Percentiles rank a stretch among this genome's conserved stretches.
Evolutionary conservation across 257 asterid species (phyloP).

Genomic region (Anisodus acutangulus): DNA sequence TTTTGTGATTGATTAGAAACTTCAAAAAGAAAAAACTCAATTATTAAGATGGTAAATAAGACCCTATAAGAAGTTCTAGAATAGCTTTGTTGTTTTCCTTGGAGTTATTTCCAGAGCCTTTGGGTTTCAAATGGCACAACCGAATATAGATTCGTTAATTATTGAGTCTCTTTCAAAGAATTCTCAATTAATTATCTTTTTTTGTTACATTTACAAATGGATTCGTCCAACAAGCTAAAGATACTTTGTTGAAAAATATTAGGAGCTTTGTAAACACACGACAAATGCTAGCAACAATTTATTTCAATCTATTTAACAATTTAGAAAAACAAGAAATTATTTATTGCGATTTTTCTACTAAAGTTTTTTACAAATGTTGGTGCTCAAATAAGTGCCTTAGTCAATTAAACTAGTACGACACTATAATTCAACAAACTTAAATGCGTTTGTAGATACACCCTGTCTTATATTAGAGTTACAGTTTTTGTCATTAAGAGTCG

Average conservation of each 20-base stretch:
- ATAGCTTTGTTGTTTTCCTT: neutral
- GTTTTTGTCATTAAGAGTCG: neutral
- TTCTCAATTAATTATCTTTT: neutral
- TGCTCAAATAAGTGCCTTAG: too few relatives aligned
- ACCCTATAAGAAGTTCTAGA: neutral
- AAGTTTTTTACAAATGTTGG: too few relatives aligned
- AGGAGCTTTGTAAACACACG: neutral
- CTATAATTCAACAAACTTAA: neutral
- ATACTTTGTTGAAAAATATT: neutral
- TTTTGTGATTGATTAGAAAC: neutral
- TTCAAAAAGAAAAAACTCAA: too few relatives aligned
- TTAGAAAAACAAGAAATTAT: neutral
- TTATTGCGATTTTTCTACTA: neutral
- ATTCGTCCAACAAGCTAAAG: neutral
- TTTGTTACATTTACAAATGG: slow-evolving; percentile 2
- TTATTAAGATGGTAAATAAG: neutral
- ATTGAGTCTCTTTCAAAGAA: neutral
- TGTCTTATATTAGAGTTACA: neutral
- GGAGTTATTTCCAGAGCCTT: neutral
- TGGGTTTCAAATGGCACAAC: neutral
- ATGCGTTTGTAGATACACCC: neutral
- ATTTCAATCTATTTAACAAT: neutral
- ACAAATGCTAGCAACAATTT: neutral
- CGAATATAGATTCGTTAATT: neutral
- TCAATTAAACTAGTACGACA: neutral